A percentile compares a stretch with the other conserved stretches of the same genome.
Evolutionary conservation across 805 yeast species (phyloP).

Genomic region (Candida incommunis): DNA sequence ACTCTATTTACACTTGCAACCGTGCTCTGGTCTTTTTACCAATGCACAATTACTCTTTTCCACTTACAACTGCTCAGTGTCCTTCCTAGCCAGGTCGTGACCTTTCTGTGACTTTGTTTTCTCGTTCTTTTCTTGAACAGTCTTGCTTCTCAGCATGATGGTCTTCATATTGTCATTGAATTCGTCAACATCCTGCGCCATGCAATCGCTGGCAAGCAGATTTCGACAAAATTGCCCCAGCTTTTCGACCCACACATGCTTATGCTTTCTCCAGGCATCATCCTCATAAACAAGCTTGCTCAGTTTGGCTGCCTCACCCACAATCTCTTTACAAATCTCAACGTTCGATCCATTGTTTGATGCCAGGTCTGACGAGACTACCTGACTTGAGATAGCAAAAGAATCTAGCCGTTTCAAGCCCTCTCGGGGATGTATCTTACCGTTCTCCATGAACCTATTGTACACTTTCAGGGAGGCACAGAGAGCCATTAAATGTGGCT

Average conservation of each 20-base stretch:
- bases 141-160: neutral
- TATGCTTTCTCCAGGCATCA: constrained; percentile 5
- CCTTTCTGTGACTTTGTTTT: too few species aligned
- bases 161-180: neutral
- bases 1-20: too few species aligned
- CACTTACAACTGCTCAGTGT: too few species aligned
- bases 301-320: neutral
- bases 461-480: neutral
- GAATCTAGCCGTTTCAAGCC: constrained; percentile 3
- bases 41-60: too few species aligned
- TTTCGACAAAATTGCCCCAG: constrained; percentile 3
- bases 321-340: constrained; percentile 1
- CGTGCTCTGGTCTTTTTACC: too few species aligned
- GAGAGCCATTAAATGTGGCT: neutral
- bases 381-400: constrained; percentile 5
- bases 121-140: neutral
- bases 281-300: constrained; percentile 2
- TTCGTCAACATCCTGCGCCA: neutral
- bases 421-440: constrained; percentile 3
- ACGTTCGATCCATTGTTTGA: neutral
- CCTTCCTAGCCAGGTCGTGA: too few species aligned
- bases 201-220: neutral
- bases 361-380: constrained; percentile 1
- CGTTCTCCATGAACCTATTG: neutral
- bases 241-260: constrained; percentile 4